Evolutionary conservation across 306 rosid species (phyloP).

Genomic region (Glycyrrhiza uralensis): DNA sequence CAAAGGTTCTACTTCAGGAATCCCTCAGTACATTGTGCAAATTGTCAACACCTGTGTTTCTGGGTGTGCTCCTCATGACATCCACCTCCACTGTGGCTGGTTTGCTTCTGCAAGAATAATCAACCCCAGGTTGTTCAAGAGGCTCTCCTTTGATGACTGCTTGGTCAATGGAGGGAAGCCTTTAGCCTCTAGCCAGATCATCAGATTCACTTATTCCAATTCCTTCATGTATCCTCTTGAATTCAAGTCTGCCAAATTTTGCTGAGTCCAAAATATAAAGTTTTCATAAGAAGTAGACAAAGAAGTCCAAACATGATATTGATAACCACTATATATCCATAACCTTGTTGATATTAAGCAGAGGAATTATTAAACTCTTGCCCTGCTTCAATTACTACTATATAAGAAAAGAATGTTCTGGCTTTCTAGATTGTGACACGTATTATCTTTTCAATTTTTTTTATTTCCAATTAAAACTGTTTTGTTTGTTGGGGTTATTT

Average conservation of each 20-base stretch:
- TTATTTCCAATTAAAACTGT: too few species aligned
- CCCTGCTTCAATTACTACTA: too few species aligned
- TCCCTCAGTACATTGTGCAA: constrained; percentile 58
- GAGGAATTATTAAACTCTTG: background rate
- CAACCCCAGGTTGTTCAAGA: constrained; percentile 55
- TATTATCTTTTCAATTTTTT: too few species aligned
- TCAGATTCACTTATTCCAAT: constrained; percentile 64
- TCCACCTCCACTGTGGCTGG: constrained; percentile 73
- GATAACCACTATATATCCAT: background rate
- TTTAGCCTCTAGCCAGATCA: constrained; percentile 36
- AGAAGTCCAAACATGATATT: constrained; percentile 1
- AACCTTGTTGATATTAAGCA: constrained; percentile 12
- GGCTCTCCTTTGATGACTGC: constrained; percentile 62
- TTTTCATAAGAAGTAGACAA: background rate
- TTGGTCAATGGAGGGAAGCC: constrained; percentile 63
- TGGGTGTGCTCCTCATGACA: constrained; percentile 53
- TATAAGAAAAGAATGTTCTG: too few species aligned
- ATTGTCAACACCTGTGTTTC: constrained; percentile 63
- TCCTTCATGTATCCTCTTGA: constrained; percentile 60
- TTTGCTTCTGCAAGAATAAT: constrained; percentile 65
- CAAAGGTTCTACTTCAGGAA: constrained; percentile 47
- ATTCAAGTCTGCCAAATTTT: constrained; percentile 57
- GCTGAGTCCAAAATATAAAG: constrained; percentile 31
- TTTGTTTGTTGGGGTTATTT: too few species aligned
- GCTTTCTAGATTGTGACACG: too few species aligned